Conservation (phyloP, 176 grass and related monocot genomes). For the Carex myosuroides region DNA sequence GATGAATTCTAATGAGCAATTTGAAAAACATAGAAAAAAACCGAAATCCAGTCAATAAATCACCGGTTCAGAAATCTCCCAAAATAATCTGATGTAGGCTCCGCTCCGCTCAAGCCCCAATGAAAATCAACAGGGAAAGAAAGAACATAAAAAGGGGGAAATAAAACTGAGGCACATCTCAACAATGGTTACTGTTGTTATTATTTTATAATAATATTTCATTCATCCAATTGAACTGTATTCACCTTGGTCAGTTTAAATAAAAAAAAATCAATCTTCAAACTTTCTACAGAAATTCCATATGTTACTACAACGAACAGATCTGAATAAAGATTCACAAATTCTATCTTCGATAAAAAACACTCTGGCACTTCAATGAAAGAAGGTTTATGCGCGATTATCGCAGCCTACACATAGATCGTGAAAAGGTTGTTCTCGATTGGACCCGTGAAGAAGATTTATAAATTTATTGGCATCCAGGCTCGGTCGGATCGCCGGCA, state of each 20-base stretch:
- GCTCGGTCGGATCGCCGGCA: too few relatives aligned
- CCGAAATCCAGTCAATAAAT: neutral
- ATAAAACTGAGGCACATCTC: neutral
- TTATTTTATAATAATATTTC: neutral
- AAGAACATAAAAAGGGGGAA: neutral
- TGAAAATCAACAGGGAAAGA: neutral
- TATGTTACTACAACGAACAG: too few relatives aligned
- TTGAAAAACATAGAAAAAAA: neutral
- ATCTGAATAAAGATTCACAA: too few relatives aligned
- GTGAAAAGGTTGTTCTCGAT: too few relatives aligned
- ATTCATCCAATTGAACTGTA: neutral
- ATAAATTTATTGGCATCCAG: too few relatives aligned
- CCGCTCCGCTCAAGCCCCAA: neutral
- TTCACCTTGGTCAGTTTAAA: neutral
- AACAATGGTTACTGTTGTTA: neutral
- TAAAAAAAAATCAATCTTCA: neutral
- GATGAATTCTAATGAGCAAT: neutral
- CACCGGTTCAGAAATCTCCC: neutral
- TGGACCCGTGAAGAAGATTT: too few relatives aligned
- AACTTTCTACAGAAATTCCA: constrained; percentile 14
- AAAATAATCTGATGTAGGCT: neutral
- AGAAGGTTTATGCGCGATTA: too few relatives aligned
- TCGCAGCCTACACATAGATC: too few relatives aligned
- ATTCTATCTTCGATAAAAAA: too few relatives aligned
- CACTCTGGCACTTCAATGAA: too few relatives aligned